Evolutionary conservation across 2,329 filamentous ascomycete species (phyloP), one percentile per base, ranked within the genome.

Genomic region (Plenodomus tracheiphilus): DNA sequence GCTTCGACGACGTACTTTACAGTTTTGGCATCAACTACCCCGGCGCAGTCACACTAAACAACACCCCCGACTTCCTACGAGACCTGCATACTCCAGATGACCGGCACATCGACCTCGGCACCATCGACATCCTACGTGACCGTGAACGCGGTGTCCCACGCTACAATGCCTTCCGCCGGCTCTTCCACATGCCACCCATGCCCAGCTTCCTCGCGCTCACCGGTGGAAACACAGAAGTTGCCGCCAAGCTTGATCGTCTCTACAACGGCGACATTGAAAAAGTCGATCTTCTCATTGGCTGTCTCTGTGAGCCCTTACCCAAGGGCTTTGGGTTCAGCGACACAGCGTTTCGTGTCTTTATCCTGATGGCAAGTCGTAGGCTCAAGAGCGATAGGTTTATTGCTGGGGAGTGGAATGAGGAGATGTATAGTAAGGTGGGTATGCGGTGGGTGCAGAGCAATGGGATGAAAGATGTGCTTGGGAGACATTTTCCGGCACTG

Each of bases 11-110:
- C 41, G 35, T 58, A n/a, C 55, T 70, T 30, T 79, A 79, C 59
- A 74, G 72, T 19, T 79, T 79, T 49, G 76, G 77, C 20, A 74
- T 78, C 60, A 77, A 77, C 59, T 75, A 75, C 50, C 76, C 76
- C 0, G 77, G 77, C 40, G 76, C 77, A 7, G 74, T 79, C 41
- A 77, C 72, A 2, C 59, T 67, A 39, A 68, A 74, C 41, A 74
- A 74, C 42, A 72, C 68, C 39, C 74, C 75, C 1, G 53, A 68
- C 42, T 74, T 79, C 58, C 60, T 79, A 9, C 71, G 74, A 18
- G 61, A 73, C 40, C 61, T 79, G 1, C 55, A 62, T 15, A 73
- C 70, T 1, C 76, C 77, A 0, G 75, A 79, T 43, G 74, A 73
- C 17, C 61, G 69, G 8, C 67, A 68, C 18, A 64, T 72, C 9